phyloP scores from a whole-genome alignment of 257 asterid species.

The Petunia axillaris region DNA sequence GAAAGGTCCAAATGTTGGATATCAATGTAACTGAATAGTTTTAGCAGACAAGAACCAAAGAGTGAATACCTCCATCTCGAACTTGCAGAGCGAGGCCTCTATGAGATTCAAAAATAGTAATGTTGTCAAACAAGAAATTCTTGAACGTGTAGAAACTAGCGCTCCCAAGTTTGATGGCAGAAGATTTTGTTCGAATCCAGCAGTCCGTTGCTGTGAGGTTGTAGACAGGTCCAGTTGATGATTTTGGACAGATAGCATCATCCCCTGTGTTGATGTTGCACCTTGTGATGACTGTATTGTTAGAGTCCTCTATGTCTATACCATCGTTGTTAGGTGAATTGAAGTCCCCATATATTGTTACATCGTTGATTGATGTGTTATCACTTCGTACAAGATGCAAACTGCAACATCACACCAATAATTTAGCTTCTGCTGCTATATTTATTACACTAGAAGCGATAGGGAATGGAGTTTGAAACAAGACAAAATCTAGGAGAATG shows the following conservation, averaged over 20 bases:
- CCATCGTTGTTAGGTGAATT: slow-evolving; percentile 93
- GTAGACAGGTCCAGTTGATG: slow-evolving; percentile 61
- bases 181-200: slow-evolving; percentile 89
- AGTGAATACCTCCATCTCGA: slow-evolving; percentile 82
- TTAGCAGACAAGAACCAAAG: slow-evolving; percentile 9
- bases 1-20: not conserved
- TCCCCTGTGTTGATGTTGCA: slow-evolving; percentile 89
- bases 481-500: not conserved
- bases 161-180: slow-evolving; percentile 92
- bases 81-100: slow-evolving; percentile 88
- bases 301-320: slow-evolving; percentile 87
- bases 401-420: slow-evolving; percentile 43
- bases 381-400: slow-evolving; percentile 79
- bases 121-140: slow-evolving; percentile 67
- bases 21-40: not conserved
- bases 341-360: slow-evolving; percentile 77
- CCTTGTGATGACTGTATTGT: slow-evolving; percentile 72
- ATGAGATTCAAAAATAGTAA: slow-evolving; percentile 79
- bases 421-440: not conserved
- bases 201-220: slow-evolving; percentile 76
- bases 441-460: not conserved
- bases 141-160: slow-evolving; percentile 72
- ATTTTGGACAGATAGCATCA: slow-evolving; percentile 95
- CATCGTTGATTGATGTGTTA: slow-evolving; percentile 64
- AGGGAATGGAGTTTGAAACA: not conserved